Conservation (phyloP, 192 early-diverging fungal species). For the Helicostylum pulchrum region DNA sequence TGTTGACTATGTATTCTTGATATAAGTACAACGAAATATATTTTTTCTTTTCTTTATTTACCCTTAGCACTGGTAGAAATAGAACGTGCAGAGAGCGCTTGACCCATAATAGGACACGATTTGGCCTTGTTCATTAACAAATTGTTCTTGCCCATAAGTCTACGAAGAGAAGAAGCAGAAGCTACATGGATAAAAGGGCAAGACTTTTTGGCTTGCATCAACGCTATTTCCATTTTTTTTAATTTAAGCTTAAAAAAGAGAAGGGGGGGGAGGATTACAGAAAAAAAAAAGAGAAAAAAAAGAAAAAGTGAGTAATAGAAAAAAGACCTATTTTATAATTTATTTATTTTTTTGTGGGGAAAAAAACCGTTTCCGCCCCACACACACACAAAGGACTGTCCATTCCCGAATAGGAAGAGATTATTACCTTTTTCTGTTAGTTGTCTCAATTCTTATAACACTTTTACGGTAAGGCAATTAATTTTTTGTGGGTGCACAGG, state of each 20-base stretch:
- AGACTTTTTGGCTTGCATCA: constrained; percentile 41
- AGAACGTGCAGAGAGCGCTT: constrained; percentile 61
- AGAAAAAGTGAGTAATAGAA: background rate
- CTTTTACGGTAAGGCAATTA: too few relatives aligned
- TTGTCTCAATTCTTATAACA: too few relatives aligned
- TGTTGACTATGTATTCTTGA: constrained; percentile 4
- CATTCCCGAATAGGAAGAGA: too few relatives aligned
- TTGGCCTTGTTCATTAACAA: constrained; percentile 57
- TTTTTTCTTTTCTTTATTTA: background rate
- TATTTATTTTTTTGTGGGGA: background rate
- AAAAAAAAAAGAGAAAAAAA: background rate
- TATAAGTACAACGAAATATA: background rate
- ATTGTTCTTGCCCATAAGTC: constrained; percentile 41
- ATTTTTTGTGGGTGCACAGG: too few relatives aligned
- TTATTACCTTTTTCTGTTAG: too few relatives aligned
- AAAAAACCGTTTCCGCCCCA: too few relatives aligned
- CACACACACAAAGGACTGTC: too few relatives aligned
- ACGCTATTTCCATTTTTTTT: constrained; percentile 39
- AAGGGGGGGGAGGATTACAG: background rate
- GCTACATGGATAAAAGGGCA: constrained; percentile 81
- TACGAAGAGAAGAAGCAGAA: constrained; percentile 64
- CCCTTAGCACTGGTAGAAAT: constrained; percentile 29
- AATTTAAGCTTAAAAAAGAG: background rate
- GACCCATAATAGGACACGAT: constrained; percentile 79
- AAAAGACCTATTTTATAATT: background rate